phyloP scores from a whole-genome alignment of 257 asterid species.

The Nicotiana tomentosiformis region DNA sequence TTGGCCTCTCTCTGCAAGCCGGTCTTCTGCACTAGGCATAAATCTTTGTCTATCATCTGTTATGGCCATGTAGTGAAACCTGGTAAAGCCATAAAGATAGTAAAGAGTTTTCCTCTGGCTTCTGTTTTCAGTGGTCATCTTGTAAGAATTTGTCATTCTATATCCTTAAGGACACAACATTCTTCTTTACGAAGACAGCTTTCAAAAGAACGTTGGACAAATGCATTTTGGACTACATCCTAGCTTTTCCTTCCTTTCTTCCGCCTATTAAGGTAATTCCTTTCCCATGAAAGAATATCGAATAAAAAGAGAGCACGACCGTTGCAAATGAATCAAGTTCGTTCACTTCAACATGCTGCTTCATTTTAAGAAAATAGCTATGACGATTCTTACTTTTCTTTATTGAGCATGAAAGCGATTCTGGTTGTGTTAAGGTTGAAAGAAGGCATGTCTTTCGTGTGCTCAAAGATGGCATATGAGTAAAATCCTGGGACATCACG shows the following conservation, averaged over 20 bases:
- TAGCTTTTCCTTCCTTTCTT: not conserved
- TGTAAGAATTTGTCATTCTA: not conserved
- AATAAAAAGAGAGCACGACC: not conserved
- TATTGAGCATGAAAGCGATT: conserved; percentile 42
- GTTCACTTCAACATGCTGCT: not conserved
- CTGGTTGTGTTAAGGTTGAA: conserved; percentile 37
- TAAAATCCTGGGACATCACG: conserved; percentile 36
- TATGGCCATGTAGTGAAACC: conserved; percentile 30
- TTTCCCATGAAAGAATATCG: not conserved
- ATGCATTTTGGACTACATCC: not conserved
- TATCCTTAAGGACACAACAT: not conserved
- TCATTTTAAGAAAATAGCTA: not conserved
- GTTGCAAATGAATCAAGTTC: not conserved
- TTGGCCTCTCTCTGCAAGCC: conserved; percentile 27
- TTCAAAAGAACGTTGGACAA: not conserved
- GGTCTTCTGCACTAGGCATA: conserved; percentile 28
- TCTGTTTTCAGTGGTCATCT: not conserved
- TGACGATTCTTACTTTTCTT: conserved; percentile 20
- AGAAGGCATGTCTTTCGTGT: conserved; percentile 30
- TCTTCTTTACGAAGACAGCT: not conserved
- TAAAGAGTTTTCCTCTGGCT: not conserved
- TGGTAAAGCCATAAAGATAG: not conserved
- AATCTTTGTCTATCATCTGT: conserved; percentile 27
- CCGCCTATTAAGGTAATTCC: not conserved
- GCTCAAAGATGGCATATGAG: conserved; percentile 34